Conservation (phyloP, 2,329 filamentous ascomycete species). For the Huntiella abstrusa region DNA sequence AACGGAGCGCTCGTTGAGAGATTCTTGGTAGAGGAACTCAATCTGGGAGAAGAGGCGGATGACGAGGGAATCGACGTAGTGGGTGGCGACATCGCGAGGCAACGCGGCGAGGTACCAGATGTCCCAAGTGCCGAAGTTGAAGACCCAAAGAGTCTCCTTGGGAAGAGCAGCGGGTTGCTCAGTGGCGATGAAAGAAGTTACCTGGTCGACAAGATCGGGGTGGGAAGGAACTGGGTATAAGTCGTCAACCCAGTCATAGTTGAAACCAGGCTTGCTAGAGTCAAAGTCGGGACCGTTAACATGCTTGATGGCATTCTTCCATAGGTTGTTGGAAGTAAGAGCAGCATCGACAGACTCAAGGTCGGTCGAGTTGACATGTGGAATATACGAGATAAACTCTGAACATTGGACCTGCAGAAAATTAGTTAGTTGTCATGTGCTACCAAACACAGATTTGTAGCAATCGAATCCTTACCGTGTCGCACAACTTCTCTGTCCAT, state of each 20-base stretch:
- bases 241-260: slow-evolving; percentile 25
- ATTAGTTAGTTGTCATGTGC: background rate
- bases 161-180: slow-evolving; percentile 18
- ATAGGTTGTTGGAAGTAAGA: slow-evolving; percentile 35
- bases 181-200: slow-evolving; percentile 26
- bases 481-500: slow-evolving; percentile 32
- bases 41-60: slow-evolving; percentile 25
- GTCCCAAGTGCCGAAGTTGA: slow-evolving; percentile 36
- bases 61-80: slow-evolving; percentile 20
- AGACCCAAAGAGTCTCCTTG: slow-evolving; percentile 32
- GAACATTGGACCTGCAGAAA: slow-evolving; percentile 26
- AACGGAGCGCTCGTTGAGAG: slow-evolving; percentile 23
- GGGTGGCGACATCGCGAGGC: slow-evolving; percentile 22
- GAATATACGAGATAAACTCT: slow-evolving; percentile 27
- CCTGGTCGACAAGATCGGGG: slow-evolving; percentile 26
- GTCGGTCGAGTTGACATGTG: slow-evolving; percentile 21
- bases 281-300: slow-evolving; percentile 17
- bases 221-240: slow-evolving; percentile 24
- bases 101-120: slow-evolving; percentile 32
- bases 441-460: background rate
- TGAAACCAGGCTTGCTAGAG: slow-evolving; percentile 19
- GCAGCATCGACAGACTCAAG: slow-evolving; percentile 18
- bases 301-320: slow-evolving; percentile 20
- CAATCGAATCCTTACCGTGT: slow-evolving; percentile 21
- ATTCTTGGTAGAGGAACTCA: slow-evolving; percentile 27